phyloP scores from a whole-genome alignment of 306 rosid species.

The Urtica urens region DNA sequence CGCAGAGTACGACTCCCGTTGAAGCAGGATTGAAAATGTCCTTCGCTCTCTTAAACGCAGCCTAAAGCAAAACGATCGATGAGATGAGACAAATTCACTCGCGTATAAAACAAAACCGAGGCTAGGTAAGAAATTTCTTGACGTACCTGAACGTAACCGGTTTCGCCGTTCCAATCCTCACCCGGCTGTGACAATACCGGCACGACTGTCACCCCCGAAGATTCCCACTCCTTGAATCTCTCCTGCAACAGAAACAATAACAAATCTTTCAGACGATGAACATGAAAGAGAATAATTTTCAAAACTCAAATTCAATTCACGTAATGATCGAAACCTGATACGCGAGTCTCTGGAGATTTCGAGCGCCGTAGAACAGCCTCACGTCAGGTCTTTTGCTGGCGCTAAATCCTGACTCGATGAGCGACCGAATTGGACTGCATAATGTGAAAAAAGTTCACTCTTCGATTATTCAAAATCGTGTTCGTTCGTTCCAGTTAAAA shows the following conservation, averaged over 20 bases:
- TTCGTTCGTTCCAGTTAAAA: no score
- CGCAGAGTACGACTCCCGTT: slow-evolving; percentile 68
- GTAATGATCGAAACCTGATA: slow-evolving; percentile 65
- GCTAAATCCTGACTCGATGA: slow-evolving; percentile 70
- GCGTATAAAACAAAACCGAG: no score
- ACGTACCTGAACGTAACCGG: slow-evolving; percentile 79
- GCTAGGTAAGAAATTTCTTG: background rate
- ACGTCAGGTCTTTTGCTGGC: slow-evolving; percentile 67
- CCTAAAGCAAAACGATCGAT: slow-evolving; percentile 40
- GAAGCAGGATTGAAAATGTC: slow-evolving; percentile 48
- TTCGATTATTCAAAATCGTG: no score
- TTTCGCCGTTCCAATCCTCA: slow-evolving; percentile 66
- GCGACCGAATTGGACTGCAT: slow-evolving; percentile 79
- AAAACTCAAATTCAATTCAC: background rate
- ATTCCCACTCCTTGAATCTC: slow-evolving; percentile 84
- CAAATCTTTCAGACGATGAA: slow-evolving; percentile 13
- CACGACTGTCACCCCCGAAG: slow-evolving; percentile 73
- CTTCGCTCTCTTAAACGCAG: slow-evolving; percentile 69
- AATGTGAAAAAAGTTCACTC: no score
- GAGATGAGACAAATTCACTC: no score
- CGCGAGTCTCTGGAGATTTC: slow-evolving; percentile 88
- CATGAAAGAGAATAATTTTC: background rate
- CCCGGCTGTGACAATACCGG: slow-evolving; percentile 91
- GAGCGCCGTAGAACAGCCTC: slow-evolving; percentile 74
- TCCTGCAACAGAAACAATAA: slow-evolving; percentile 40